A percentile compares a stretch with the other conserved stretches of the same genome.
phyloP scores from a whole-genome alignment of 2,329 filamentous ascomycete species.

The Aspergillaceae sp. region DNA sequence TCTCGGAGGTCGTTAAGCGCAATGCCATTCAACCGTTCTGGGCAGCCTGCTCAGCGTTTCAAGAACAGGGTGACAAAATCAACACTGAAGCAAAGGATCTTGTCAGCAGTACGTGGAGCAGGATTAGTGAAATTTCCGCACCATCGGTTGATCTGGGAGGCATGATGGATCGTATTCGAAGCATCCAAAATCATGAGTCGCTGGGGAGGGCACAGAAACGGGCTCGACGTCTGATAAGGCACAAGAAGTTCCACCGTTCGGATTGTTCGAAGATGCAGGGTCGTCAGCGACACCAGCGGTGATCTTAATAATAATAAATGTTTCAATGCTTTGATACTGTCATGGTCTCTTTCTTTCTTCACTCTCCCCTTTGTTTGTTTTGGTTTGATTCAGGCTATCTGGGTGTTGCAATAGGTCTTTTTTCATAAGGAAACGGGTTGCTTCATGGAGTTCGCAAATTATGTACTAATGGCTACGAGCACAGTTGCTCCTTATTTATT shows the following conservation, averaged over 20 bases:
- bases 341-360: background rate
- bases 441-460: slow-evolving; percentile 4
- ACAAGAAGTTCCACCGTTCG: slow-evolving; percentile 7
- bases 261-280: no score
- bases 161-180: slow-evolving; percentile 21
- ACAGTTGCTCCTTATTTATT: background rate
- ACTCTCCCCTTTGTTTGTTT: slow-evolving; percentile 1
- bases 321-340: background rate
- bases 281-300: background rate
- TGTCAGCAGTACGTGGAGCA: slow-evolving; percentile 20
- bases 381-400: slow-evolving; percentile 6
- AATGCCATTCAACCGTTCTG: slow-evolving; percentile 24
- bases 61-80: slow-evolving; percentile 19
- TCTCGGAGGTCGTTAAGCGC: slow-evolving; percentile 24
- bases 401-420: background rate
- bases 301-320: background rate
- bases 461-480: slow-evolving; percentile 6
- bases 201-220: slow-evolving; percentile 28
- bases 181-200: slow-evolving; percentile 18
- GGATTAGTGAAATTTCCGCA: slow-evolving; percentile 15
- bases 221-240: slow-evolving; percentile 22
- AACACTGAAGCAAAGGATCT: slow-evolving; percentile 21
- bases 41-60: slow-evolving; percentile 23
- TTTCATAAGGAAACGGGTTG: background rate
- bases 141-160: slow-evolving; percentile 15